phyloP scores from a whole-genome alignment of 176 grass and related monocot species.

The Musa troglodytarum region DNA sequence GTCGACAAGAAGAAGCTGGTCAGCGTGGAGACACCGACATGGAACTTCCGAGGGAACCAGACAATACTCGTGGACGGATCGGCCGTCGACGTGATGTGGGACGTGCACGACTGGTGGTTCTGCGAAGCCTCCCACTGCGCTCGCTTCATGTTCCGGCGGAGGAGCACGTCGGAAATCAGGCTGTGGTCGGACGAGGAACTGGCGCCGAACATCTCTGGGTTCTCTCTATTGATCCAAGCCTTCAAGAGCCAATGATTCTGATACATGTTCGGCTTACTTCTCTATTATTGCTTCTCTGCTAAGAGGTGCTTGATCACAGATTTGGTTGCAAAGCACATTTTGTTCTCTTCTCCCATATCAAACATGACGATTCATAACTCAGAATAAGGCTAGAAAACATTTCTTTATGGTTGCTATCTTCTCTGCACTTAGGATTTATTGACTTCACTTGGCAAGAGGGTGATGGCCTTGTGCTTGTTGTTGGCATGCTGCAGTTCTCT shows the following conservation, averaged over 20 bases:
- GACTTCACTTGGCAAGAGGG: too few species aligned
- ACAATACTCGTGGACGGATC: constrained; percentile 48
- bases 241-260: constrained; percentile 23
- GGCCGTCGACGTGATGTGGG: constrained; percentile 58
- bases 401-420: too few species aligned
- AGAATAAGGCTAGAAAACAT: too few species aligned
- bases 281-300: not conserved
- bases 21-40: constrained; percentile 30
- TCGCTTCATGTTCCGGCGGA: constrained; percentile 52
- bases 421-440: too few species aligned
- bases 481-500: too few species aligned
- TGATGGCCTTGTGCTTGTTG: too few species aligned
- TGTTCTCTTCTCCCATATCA: too few species aligned
- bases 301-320: not conserved
- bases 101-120: constrained; percentile 62
- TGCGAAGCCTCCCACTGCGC: constrained; percentile 30
- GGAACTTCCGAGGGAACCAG: constrained; percentile 67
- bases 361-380: too few species aligned
- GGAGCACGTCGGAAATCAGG: constrained; percentile 30
- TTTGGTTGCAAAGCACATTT: too few species aligned
- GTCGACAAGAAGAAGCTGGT: constrained; percentile 51
- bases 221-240: constrained; percentile 57
- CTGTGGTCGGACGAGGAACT: constrained; percentile 28
- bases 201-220: constrained; percentile 15
- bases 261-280: not conserved